phyloP scores from a whole-genome alignment of 169 alveolate genomes.

The Plasmodium relictum region DNA sequence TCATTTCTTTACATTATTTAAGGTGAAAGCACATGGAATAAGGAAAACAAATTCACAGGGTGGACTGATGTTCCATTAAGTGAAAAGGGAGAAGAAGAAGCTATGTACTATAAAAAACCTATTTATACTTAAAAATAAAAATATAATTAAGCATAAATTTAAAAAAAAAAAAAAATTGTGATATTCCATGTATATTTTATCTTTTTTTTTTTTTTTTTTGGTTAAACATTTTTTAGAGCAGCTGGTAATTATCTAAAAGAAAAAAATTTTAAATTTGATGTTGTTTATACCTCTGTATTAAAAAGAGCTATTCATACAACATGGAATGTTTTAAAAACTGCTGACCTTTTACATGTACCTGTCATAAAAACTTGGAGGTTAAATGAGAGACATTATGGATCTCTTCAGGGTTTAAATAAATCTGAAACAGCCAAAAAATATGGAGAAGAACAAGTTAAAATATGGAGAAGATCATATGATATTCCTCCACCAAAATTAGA shows the following conservation, averaged over 20 bases:
- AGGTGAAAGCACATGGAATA: slow-evolving; percentile 98
- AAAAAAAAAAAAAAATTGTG: not conserved
- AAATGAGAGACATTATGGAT: slow-evolving; percentile 99
- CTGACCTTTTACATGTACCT: slow-evolving; percentile 93
- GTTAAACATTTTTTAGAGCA: slow-evolving; percentile 72
- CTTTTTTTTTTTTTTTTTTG: not conserved
- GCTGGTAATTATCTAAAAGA: slow-evolving; percentile 94
- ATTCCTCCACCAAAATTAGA: slow-evolving; percentile 98
- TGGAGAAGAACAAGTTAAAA: slow-evolving; percentile 96
- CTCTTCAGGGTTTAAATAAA: slow-evolving; percentile 97
- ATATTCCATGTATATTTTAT: not conserved
- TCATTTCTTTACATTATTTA: not conserved
- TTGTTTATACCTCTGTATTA: slow-evolving; percentile 96
- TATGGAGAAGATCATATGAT: slow-evolving; percentile 98
- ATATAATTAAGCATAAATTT: too few relatives aligned
- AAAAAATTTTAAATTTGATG: slow-evolving; percentile 92
- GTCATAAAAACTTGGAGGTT: slow-evolving; percentile 94
- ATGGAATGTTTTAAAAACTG: slow-evolving; percentile 91
- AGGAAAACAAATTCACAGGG: slow-evolving; percentile 97
- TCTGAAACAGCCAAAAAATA: slow-evolving; percentile 97
- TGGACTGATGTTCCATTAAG: slow-evolving; percentile 98
- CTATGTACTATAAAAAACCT: slow-evolving; percentile 80
- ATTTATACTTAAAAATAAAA: not conserved
- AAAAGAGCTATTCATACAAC: slow-evolving; percentile 96
- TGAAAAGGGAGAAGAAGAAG: slow-evolving; percentile 95